Percentiles rank a stretch among this genome's conserved stretches.
Evolutionary conservation across 257 asterid genomes (phyloP).

Genomic region (Solanum appendiculatum): DNA sequence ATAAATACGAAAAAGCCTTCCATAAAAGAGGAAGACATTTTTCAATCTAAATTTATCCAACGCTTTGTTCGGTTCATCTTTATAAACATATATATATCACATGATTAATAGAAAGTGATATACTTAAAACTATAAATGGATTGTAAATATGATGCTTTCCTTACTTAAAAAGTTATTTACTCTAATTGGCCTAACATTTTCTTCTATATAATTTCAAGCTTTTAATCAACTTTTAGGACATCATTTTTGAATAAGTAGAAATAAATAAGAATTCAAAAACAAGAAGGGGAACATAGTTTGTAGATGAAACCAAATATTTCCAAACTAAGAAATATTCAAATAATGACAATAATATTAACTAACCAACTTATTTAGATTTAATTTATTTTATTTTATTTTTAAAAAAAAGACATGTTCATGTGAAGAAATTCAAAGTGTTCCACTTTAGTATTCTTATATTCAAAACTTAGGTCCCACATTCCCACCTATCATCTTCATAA

Average conservation of each 20-base stretch:
- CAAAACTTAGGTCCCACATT: neutral
- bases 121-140: neutral
- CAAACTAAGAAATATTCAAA: neutral
- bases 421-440: neutral
- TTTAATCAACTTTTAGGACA: neutral
- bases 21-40: neutral
- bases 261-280: neutral
- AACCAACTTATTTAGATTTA: neutral
- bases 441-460: neutral
- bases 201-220: neutral
- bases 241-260: neutral
- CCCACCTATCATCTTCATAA: neutral
- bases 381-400: no score
- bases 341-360: neutral
- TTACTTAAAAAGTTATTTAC: neutral
- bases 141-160: neutral
- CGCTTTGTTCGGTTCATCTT: rapidly evolving
- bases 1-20: neutral
- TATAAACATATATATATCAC: neutral
- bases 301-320: neutral
- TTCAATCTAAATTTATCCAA: neutral
- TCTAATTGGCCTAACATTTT: neutral
- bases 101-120: neutral
- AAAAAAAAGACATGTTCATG: neutral
- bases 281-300: neutral